phyloP scores from a whole-genome alignment of 345 rosid species.

The Sonneratia alba region DNA sequence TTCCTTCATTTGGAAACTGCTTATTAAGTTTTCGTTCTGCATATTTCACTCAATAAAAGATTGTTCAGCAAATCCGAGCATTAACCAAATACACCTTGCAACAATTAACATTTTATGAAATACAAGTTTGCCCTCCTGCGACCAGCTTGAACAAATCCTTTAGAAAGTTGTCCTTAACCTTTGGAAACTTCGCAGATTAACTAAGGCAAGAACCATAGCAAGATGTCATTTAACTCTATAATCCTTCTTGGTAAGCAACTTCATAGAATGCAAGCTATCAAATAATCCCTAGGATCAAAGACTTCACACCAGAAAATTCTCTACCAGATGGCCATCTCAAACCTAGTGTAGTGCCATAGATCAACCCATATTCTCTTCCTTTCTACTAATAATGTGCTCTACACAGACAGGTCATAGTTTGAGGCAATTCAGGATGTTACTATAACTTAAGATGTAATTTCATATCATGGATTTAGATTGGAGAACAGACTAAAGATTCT shows the following conservation, averaged over 20 bases:
- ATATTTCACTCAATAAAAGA: neutral
- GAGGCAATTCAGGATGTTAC: neutral
- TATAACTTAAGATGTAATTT: neutral
- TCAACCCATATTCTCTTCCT: neutral
- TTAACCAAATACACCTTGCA: neutral
- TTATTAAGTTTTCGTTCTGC: neutral
- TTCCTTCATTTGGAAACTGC: neutral
- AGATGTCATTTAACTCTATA: neutral
- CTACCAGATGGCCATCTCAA: neutral
- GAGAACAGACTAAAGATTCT: neutral
- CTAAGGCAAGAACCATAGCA: neutral
- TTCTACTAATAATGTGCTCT: neutral
- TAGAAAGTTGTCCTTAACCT: neutral
- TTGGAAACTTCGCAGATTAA: neutral
- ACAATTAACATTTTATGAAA: neutral
- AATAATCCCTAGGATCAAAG: neutral
- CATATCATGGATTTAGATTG: neutral
- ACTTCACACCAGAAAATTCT: neutral
- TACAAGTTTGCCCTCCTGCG: neutral
- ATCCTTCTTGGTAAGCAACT: neutral
- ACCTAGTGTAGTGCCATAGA: neutral
- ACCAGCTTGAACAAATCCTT: neutral
- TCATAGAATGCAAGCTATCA: neutral
- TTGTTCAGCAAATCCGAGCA: neutral
- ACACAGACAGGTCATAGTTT: neutral